Percentiles rank a stretch among this genome's conserved stretches.
Conservation (phyloP, 306 rosid genomes). For the Phaseolus lunatus region DNA sequence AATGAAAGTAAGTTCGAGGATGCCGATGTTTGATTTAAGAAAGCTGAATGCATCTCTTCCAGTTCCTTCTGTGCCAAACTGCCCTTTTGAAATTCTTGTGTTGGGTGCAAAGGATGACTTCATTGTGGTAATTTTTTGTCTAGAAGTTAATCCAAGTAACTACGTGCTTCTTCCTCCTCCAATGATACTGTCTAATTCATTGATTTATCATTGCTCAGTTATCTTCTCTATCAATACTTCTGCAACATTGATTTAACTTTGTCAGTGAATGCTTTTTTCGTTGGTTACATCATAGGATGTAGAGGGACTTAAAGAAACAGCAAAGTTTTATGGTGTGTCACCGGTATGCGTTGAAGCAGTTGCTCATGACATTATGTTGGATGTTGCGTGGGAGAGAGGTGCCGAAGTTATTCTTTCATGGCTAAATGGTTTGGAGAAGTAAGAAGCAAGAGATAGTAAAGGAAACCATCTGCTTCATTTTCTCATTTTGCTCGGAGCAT, state of each 20-base stretch:
- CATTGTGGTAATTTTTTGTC: slow-evolving; percentile 69
- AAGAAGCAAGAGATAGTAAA: slow-evolving; percentile 27
- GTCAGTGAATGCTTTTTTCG: slow-evolving; percentile 6
- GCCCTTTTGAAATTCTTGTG: slow-evolving; percentile 68
- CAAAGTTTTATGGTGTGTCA: slow-evolving; percentile 66
- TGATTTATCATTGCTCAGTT: neutral
- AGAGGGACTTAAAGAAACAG: slow-evolving; percentile 79
- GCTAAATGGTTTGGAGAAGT: slow-evolving; percentile 54
- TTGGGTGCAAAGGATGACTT: slow-evolving; percentile 85
- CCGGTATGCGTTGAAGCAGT: slow-evolving; percentile 65
- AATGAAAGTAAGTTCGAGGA: slow-evolving; percentile 93
- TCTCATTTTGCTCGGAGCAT: slow-evolving; percentile 9
- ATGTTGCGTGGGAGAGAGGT: slow-evolving; percentile 77
- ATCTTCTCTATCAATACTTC: slow-evolving; percentile 14
- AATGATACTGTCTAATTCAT: slow-evolving; percentile 24
- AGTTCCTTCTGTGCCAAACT: slow-evolving; percentile 67
- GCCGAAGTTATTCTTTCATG: slow-evolving; percentile 72
- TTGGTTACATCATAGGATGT: slow-evolving; percentile 54
- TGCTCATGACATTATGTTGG: slow-evolving; percentile 95
- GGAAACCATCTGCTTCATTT: slow-evolving; percentile 24
- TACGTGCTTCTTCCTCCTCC: neutral
- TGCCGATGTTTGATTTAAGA: slow-evolving; percentile 88
- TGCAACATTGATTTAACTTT: slow-evolving; percentile 13
- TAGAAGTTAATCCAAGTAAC: neutral
- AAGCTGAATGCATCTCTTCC: slow-evolving; percentile 93